Evolutionary conservation across 2,329 filamentous ascomycete genomes (phyloP).

Genomic region (Leptoxyphium fumago): DNA sequence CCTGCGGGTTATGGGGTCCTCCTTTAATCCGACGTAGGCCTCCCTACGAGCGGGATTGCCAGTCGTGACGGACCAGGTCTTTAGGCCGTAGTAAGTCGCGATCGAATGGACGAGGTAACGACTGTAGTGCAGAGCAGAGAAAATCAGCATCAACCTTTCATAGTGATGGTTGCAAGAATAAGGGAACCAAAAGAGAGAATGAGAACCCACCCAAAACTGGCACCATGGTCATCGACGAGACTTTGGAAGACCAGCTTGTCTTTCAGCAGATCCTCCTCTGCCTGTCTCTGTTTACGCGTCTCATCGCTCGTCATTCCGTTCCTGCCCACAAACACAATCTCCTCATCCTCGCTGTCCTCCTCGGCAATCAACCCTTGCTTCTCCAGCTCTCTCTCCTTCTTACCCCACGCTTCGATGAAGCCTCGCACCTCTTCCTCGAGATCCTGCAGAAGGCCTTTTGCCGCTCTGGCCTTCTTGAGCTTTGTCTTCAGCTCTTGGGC

Average conservation of each 20-base stretch:
- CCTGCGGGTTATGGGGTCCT: constrained; percentile 24
- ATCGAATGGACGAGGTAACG: constrained; percentile 91
- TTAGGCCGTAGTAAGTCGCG: constrained; percentile 78
- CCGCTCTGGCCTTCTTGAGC: constrained; percentile 64
- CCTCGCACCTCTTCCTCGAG: constrained; percentile 71
- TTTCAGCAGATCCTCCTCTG: constrained; percentile 38
- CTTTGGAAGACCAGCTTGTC: constrained; percentile 71
- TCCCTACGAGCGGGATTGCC: constrained; percentile 58
- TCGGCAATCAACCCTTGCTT: constrained; percentile 28
- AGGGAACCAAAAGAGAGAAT: no score
- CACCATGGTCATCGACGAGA: constrained; percentile 56
- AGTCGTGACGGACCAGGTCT: constrained; percentile 65
- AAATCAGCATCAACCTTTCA: constrained; percentile 6
- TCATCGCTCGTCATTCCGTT: constrained; percentile 49
- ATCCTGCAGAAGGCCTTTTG: constrained; percentile 65
- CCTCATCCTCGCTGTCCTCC: constrained; percentile 53
- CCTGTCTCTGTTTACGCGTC: constrained; percentile 36
- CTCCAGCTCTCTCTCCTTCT: constrained; percentile 33
- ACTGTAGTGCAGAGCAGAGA: constrained; percentile 27
- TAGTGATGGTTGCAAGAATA: not conserved
- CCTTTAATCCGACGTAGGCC: constrained; percentile 64
- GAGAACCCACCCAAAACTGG: constrained; percentile 61
- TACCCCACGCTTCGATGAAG: constrained; percentile 52
- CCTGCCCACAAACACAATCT: constrained; percentile 78
- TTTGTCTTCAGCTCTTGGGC: constrained; percentile 67